Percentiles rank a stretch among this genome's conserved stretches.
Evolutionary conservation across 2,329 filamentous ascomycete genomes (phyloP).

Genomic region (Sclerotinia trifoliorum): DNA sequence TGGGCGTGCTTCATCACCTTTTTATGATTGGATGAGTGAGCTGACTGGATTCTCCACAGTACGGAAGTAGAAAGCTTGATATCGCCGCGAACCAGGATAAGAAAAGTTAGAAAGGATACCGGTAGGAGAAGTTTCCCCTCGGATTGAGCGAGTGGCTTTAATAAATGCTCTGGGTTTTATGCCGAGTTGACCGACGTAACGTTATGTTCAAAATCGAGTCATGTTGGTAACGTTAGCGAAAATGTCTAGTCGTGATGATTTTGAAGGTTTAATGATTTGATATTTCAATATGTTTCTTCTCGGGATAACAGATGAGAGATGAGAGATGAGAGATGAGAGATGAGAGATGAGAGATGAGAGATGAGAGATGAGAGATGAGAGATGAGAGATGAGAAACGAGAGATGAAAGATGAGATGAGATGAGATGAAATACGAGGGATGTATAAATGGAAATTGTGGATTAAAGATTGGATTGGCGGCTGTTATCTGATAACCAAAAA

Average conservation of each 20-base stretch:
- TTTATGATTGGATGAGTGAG: not conserved
- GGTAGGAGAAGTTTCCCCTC: not conserved
- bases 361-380: not conserved
- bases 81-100: not conserved
- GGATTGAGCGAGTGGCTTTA: not conserved
- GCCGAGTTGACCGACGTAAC: not conserved
- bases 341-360: no score
- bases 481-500: not conserved
- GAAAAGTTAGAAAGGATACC: no score
- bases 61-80: conserved; percentile 1
- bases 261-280: not conserved
- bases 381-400: not conserved
- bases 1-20: conserved; percentile 5
- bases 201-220: not conserved
- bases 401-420: no score
- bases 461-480: no score
- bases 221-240: no score
- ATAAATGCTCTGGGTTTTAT: not conserved
- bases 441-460: not conserved
- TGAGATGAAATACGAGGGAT: not conserved
- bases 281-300: not conserved
- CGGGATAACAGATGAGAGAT: not conserved
- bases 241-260: not conserved
- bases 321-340: not conserved
- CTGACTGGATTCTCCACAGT: not conserved